These are phyloP conservation scores for Talaromyces borbonicus DNA, from an alignment of 495 filamentous ascomycete species.

Conservation along the genomic window DNA sequence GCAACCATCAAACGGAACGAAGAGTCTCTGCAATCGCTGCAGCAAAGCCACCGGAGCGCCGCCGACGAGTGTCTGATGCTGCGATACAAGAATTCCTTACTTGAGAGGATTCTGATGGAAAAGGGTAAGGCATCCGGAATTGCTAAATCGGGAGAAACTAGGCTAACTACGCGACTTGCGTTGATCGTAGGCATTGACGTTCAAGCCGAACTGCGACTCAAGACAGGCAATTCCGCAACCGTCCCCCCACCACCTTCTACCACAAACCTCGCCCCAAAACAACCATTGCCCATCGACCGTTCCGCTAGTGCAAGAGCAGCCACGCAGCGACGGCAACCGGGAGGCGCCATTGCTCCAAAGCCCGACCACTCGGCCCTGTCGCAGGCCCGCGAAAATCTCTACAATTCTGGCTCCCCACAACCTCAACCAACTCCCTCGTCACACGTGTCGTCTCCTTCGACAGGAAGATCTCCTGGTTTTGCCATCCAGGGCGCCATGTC, in stretches of 20 bases:
- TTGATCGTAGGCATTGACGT: slow-evolving; percentile 75
- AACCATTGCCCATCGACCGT: slow-evolving; percentile 57
- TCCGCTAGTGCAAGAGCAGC: slow-evolving; percentile 62
- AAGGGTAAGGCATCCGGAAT: slow-evolving; percentile 56
- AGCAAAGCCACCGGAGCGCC: slow-evolving; percentile 87
- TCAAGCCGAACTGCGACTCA: slow-evolving; percentile 84
- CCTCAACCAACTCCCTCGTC: slow-evolving; percentile 75
- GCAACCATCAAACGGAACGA: slow-evolving; percentile 97
- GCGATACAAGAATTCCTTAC: slow-evolving; percentile 93
- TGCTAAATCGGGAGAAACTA: not conserved
- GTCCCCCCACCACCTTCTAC: slow-evolving; percentile 52
- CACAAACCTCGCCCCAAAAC: slow-evolving; percentile 39
- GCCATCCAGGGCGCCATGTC: slow-evolving; percentile 59
- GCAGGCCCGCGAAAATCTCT: slow-evolving; percentile 40
- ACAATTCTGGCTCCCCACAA: slow-evolving; percentile 45
- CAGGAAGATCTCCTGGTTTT: slow-evolving; percentile 60
- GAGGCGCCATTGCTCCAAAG: slow-evolving; percentile 59
- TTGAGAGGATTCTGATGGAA: slow-evolving; percentile 90
- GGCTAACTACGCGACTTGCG: slow-evolving; percentile 12
- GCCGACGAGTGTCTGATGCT: slow-evolving; percentile 98
- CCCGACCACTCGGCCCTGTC: slow-evolving; percentile 49
- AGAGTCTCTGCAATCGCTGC: slow-evolving; percentile 79
- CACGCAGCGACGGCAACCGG: slow-evolving; percentile 55
- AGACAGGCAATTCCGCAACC: slow-evolving; percentile 63
- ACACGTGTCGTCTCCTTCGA: slow-evolving; percentile 65